A percentile compares a stretch with the other conserved stretches of the same genome.
Evolutionary conservation across 78 protist species (phyloP).

Genomic region (Pigoraptor vietnamica): DNA sequence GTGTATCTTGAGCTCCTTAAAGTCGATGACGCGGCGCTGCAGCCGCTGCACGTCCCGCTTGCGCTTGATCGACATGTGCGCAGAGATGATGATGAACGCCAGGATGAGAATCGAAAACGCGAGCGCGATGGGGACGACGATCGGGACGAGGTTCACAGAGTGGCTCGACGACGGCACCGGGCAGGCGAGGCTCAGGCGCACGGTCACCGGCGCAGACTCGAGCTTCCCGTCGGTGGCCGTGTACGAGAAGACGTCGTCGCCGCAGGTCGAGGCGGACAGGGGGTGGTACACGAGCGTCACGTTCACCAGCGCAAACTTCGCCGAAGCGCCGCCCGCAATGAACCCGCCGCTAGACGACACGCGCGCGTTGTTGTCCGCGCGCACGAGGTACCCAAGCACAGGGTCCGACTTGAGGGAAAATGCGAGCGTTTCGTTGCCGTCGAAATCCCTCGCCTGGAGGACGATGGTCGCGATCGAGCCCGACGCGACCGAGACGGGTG

Average conservation of each 20-base stretch:
- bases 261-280: not conserved
- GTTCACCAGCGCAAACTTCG: not conserved
- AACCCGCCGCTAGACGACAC: not conserved
- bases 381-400: not conserved
- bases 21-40: not conserved
- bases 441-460: not conserved
- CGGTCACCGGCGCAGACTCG: not conserved
- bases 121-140: not conserved
- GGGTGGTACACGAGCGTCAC: not conserved
- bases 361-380: not conserved
- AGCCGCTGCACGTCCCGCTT: not conserved
- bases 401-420: not conserved
- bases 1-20: not conserved
- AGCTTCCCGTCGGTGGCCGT: not conserved
- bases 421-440: not conserved
- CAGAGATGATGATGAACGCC: not conserved
- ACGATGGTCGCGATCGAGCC: not conserved
- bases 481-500: not conserved
- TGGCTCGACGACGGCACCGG: not conserved
- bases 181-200: not conserved
- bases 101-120: not conserved
- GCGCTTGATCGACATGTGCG: not conserved
- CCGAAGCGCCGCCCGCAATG: not conserved
- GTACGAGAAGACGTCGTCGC: not conserved
- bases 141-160: not conserved